Evolutionary conservation across 331 rosid species (phyloP).

Genomic region (Acacia concinna): DNA sequence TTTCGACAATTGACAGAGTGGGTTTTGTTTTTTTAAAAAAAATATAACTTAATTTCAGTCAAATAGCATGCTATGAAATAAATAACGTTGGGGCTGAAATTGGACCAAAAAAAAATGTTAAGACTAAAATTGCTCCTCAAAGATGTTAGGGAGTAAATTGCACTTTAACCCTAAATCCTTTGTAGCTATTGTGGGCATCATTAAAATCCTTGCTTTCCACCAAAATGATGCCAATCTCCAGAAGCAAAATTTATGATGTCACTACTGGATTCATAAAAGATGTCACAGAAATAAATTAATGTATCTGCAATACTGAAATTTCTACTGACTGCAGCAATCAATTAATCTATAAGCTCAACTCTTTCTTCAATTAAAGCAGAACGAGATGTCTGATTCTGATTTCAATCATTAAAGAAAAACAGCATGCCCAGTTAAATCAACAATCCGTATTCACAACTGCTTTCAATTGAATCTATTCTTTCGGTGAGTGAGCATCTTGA

Average conservation of each 20-base stretch:
- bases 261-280: neutral
- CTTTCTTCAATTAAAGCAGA: neutral
- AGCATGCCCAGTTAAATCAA: neutral
- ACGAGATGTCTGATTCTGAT: neutral
- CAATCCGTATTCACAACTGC: neutral
- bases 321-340: neutral
- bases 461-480: neutral
- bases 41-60: too few relatives aligned
- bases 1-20: too few relatives aligned
- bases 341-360: neutral
- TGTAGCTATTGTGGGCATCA: neutral
- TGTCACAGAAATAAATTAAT: neutral
- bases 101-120: too few relatives aligned
- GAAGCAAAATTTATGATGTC: neutral
- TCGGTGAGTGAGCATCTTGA: conserved; percentile 9
- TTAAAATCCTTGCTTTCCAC: neutral
- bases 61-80: too few relatives aligned
- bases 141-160: too few relatives aligned
- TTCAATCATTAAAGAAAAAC: neutral
- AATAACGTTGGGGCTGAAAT: too few relatives aligned
- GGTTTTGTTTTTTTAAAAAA: too few relatives aligned
- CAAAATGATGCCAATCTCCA: neutral
- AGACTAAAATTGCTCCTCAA: too few relatives aligned
- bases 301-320: neutral
- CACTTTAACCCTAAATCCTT: too few relatives aligned